Base-by-base conservation (phyloP, 768 basidiomycete species). In the Gloeopeniophorella convolvens region DNA sequence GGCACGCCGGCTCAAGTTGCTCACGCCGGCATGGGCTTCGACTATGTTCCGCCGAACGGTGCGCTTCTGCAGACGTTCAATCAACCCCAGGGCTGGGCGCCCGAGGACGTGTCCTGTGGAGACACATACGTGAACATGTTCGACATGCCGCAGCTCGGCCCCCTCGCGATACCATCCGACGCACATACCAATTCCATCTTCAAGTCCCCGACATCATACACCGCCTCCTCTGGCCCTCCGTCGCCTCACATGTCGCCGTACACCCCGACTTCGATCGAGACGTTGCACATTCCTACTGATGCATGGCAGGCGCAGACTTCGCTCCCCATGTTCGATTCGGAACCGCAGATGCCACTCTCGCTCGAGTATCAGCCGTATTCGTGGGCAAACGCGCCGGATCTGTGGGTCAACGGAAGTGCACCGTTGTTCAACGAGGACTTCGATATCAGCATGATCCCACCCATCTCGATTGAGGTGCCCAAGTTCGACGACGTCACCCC, bases 371-470 rank as follows among this genome's bases (percentile, higher is more conserved):
- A 61, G 27, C 43, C 59, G 1, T 70, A 64, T 52, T 57, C 65
- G 42, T 72, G 69, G 66, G 24, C 24, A 9, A 40, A 12, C 2
- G 63, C 62, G 3, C 48, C 61, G 5, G 56, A 60, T 26, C 45
- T 66, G 45, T 72, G 71, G 70, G 63, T 62, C 6, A 61, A 60
- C 63, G 51, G 72, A 59, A 20, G 55, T 57, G 63, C 67, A 42
- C 56, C 69, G 48, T 66, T 85, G 37, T 68, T 68, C 32, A 74
- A 72, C 48, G 80, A 82, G 63, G 83, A 85, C 66, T 86, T 85
- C 62, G 83, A 85, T 60, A 64, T 86, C 55, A 66, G 60, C 57
- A 68, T 79, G 20, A 86, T 86, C 55, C 83, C 82, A 2, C 76
- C 82, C 0, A 74, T 84, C 62, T 75, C 83, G 54, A 68, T 84